These are phyloP conservation scores for Camellia granthamiana DNA, from an alignment of 148 eudicot species.

Conservation along the genomic window DNA sequence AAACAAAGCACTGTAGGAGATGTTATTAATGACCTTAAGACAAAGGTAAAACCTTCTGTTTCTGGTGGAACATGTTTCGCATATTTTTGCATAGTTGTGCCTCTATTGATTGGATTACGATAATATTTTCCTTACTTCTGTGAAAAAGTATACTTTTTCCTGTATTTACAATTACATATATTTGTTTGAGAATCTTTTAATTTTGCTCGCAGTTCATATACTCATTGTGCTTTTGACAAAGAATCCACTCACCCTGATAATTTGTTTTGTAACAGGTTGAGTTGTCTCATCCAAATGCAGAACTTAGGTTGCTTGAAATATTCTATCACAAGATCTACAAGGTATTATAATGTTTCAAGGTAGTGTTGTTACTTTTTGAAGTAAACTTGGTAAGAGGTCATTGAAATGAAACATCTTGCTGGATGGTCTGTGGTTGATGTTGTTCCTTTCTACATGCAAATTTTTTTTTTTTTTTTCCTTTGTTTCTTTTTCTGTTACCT, in stretches of 20 bases:
- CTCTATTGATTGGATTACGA: neutral
- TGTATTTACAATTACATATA: neutral
- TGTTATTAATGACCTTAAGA: slow-evolving; percentile 73
- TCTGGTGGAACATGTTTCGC: neutral
- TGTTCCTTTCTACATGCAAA: neutral
- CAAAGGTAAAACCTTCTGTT: slow-evolving; percentile 30
- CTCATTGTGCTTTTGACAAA: neutral
- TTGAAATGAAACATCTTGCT: neutral
- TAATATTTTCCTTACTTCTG: too few relatives aligned
- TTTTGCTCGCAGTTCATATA: neutral
- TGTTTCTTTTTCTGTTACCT: neutral
- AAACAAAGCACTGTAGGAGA: slow-evolving; percentile 88
- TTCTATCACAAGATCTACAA: slow-evolving; percentile 91
- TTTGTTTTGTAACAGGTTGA: slow-evolving; percentile 52
- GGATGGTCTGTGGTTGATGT: neutral
- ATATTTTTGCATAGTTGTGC: neutral
- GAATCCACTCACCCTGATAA: neutral
- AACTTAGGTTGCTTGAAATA: slow-evolving; percentile 84
- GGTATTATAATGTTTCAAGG: slow-evolving; percentile 34
- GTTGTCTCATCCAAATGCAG: slow-evolving; percentile 80
- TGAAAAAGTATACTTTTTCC: neutral
- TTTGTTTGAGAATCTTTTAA: neutral
- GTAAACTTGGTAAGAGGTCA: neutral
- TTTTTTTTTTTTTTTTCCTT: neutral
- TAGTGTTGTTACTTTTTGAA: neutral